These are phyloP conservation scores for Macrocystidia cucumis DNA, from an alignment of 1,284 basidiomycete genomes.

Conservation along the genomic window DNA sequence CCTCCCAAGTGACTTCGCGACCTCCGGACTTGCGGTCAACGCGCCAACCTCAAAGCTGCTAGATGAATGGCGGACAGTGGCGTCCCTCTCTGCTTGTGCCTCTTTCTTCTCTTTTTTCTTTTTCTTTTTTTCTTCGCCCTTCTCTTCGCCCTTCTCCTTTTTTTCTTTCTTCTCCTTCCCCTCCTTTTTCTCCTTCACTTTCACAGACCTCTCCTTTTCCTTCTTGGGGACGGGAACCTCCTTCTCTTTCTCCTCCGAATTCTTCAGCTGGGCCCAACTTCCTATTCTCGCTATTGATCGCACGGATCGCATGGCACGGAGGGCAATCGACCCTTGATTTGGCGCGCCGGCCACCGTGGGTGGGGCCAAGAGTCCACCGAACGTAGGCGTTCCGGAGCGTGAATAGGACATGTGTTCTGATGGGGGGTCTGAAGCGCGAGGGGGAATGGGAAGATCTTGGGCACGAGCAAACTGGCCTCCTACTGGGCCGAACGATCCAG, in stretches of 20 bases:
- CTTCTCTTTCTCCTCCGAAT: constrained; percentile 22
- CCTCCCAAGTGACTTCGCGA: constrained; percentile 29
- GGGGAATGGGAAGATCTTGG: constrained; percentile 4
- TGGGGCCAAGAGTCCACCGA: constrained; percentile 30
- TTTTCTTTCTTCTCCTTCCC: constrained; percentile 25
- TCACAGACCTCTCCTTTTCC: constrained; percentile 22
- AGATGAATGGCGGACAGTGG: constrained; percentile 37
- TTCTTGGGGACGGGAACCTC: constrained; percentile 12
- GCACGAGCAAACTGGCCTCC: constrained; percentile 4
- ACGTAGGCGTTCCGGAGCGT: constrained; percentile 28
- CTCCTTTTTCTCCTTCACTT: constrained; percentile 24
- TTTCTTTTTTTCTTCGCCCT: constrained; percentile 14
- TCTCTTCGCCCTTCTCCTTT: constrained; percentile 22
- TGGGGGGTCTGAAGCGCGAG: no score
- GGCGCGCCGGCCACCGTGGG: constrained; percentile 12
- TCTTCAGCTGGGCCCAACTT: constrained; percentile 57
- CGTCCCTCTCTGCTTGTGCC: constrained; percentile 20
- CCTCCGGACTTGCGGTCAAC: constrained; percentile 33
- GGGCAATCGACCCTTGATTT: constrained; percentile 52
- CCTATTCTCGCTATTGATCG: constrained; percentile 63
- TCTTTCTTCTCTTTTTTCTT: constrained; percentile 23
- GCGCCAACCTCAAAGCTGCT: constrained; percentile 61
- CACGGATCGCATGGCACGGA: constrained; percentile 71
- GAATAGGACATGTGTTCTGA: constrained; percentile 17
- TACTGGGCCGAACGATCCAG: constrained; percentile 12